Evolutionary conservation across 2,329 filamentous ascomycete species (phyloP).

Genomic region (Gliomastix tumulicola): DNA sequence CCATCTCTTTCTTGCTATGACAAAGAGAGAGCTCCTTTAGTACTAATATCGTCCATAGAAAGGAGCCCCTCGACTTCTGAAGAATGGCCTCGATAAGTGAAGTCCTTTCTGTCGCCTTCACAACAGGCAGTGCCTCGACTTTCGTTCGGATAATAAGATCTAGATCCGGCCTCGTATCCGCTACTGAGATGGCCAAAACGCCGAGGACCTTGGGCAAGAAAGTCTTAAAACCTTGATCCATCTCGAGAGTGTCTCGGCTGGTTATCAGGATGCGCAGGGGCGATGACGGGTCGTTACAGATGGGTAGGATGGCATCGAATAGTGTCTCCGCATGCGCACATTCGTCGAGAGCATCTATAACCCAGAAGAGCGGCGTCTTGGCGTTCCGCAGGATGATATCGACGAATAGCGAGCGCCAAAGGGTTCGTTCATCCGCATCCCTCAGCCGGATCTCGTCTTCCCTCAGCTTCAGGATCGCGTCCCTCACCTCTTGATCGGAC

Average conservation of each 20-base stretch:
- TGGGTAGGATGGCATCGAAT: conserved; percentile 12
- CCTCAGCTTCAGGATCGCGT: conserved; percentile 10
- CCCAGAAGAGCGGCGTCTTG: conserved; percentile 15
- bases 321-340: conserved; percentile 12
- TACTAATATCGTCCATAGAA: conserved; percentile 26
- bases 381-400: conserved; percentile 12
- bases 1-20: conserved; percentile 19
- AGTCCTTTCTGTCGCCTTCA: too few relatives aligned
- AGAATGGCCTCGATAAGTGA: conserved; percentile 19
- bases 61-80: conserved; percentile 24
- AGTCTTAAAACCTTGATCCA: too few relatives aligned
- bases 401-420: conserved; percentile 19
- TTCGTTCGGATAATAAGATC: too few relatives aligned
- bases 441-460: conserved; percentile 9
- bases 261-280: conserved; percentile 14
- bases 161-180: too few relatives aligned
- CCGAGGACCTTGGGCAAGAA: too few relatives aligned
- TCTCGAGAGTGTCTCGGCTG: conserved; percentile 11
- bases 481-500: background rate
- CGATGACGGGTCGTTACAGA: conserved; percentile 4
- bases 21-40: conserved; percentile 18
- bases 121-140: too few relatives aligned
- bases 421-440: conserved; percentile 10
- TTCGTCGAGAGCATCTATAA: conserved; percentile 25
- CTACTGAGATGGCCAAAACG: too few relatives aligned